phyloP scores from a whole-genome alignment of 129 eudicot species.

The Flaveria sonorensis region DNA sequence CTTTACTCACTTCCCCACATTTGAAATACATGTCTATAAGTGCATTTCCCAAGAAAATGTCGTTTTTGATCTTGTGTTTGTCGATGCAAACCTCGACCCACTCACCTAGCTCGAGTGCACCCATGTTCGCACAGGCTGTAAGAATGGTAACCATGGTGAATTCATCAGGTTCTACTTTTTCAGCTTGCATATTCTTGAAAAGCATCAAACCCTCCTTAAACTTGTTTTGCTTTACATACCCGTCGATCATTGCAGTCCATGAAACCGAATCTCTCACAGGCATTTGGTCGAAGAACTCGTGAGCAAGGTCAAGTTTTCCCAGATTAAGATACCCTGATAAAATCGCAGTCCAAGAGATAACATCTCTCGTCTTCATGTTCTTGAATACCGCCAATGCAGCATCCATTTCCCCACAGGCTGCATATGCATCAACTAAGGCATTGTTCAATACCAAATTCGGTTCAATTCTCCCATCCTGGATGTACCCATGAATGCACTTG shows the following conservation, averaged over 20 bases:
- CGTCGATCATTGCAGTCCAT: conserved; percentile 59
- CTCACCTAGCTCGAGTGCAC: conserved; percentile 55
- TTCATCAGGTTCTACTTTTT: conserved; percentile 43
- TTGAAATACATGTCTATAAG: conserved; percentile 58
- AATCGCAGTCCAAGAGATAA: conserved; percentile 49
- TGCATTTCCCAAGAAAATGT: conserved; percentile 46
- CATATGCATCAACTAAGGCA: conserved; percentile 45
- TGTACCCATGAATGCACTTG: conserved; percentile 34
- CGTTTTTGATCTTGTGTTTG: conserved; percentile 42
- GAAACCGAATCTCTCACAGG: conserved; percentile 51
- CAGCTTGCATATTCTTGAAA: conserved; percentile 52
- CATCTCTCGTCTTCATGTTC: conserved; percentile 45
- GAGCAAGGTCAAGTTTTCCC: conserved; percentile 48
- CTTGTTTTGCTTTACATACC: conserved; percentile 41
- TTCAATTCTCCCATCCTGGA: conserved; percentile 30
- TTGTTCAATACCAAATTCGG: conserved; percentile 42
- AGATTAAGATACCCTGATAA: conserved; percentile 43
- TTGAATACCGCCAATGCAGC: conserved; percentile 37
- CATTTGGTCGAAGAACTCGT: conserved; percentile 49
- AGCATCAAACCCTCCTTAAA: conserved; percentile 48
- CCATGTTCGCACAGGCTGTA: conserved; percentile 56
- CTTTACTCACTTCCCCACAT: conserved; percentile 46
- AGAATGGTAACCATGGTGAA: conserved; percentile 57
- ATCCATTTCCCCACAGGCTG: conserved; percentile 47
- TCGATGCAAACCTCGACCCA: conserved; percentile 44